Evolutionary conservation across 495 filamentous ascomycete genomes (phyloP), one percentile per base, ranked within the genome.

Genomic region (Xylona heveae): DNA sequence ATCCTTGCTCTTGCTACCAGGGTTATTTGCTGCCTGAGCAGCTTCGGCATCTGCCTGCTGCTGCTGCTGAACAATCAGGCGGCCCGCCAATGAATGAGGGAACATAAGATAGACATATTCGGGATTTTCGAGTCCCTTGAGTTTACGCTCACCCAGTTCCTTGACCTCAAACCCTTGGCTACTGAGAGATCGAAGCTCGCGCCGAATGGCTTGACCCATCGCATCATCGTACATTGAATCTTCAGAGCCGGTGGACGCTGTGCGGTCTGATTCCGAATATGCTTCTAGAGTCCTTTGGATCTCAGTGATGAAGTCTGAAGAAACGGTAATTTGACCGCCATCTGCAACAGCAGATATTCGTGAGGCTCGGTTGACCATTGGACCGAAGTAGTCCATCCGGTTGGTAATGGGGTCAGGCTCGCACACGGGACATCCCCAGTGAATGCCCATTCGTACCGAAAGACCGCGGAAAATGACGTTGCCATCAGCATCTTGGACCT

Each of bases 331-430:
- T 51, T 99, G 84, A 2, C 88, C 88, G 24, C 88, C 88, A 47
- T 99, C 88, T n/a, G 88, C 88, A 31, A 81, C 81, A 23, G 78
- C 71, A 5, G 79, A 85, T 31, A 99, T 88, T 51, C 88, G 74
- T 30, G 84, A 75, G 0, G 88, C 81, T 38, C 85, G 79, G 51
- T 99, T 99, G 39, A 99, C 88, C 81, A 99, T 95, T 1, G 90
- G 88, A 6, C 88, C 88, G 51, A 94, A 95, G 52, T 99, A 99
- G 47, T 99, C 88, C 88, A 99, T 99, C 24, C 88, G 82, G 29
- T 81, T 72, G 6, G 88, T 99, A 4, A 99, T 79, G 0, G 88
- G 85, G 50, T 99, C 88, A 20, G 74, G 73, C 47, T 95, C 88
- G 42, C 80, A 90, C 33, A 99, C 82, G 19, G 90, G 88, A 27